These are phyloP conservation scores for Penicillium nucicola DNA, from an alignment of 495 filamentous ascomycete genomes.

Conservation along the genomic window DNA sequence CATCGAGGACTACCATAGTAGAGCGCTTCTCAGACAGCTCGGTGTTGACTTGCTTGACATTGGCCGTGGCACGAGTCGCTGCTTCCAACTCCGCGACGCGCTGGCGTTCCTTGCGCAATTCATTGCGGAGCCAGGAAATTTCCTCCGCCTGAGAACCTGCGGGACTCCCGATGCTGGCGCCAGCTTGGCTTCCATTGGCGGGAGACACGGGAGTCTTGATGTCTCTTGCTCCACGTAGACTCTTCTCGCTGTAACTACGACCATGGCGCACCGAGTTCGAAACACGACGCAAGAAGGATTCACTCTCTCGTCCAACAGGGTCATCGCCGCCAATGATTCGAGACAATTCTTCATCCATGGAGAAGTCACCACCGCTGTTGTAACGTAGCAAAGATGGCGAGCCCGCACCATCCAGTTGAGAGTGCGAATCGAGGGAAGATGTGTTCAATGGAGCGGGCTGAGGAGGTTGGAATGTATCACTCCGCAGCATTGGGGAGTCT, in stretches of 20 bases:
- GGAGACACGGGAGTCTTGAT: constrained; percentile 71
- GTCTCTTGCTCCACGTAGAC: constrained; percentile 44
- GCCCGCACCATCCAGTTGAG: constrained; percentile 33
- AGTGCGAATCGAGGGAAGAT: constrained; percentile 31
- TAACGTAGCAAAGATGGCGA: constrained; percentile 74
- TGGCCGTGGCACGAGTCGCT: constrained; percentile 64
- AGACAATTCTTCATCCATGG: constrained; percentile 87
- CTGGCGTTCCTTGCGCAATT: constrained; percentile 77
- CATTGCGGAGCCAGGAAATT: constrained; percentile 64
- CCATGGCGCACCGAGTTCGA: constrained; percentile 92
- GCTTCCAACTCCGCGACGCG: constrained; percentile 79
- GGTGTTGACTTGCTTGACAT: constrained; percentile 79
- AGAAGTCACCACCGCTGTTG: constrained; percentile 72
- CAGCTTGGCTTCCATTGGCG: constrained; percentile 59
- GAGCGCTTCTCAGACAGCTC: constrained; percentile 91
- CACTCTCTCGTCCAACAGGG: constrained; percentile 37
- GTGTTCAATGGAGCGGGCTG: constrained; percentile 50
- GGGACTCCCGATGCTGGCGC: constrained; percentile 71
- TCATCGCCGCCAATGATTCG: constrained; percentile 73
- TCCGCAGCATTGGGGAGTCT: constrained; percentile 55
- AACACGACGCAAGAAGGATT: constrained; percentile 78
- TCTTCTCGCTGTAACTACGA: constrained; percentile 79
- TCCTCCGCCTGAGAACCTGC: constrained; percentile 69
- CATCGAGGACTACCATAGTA: constrained; percentile 93
- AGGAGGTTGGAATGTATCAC: constrained; percentile 42